Base-by-base conservation (phyloP, 2,329 filamentous ascomycete genomes). In the Daldinia eschscholtzii region DNA sequence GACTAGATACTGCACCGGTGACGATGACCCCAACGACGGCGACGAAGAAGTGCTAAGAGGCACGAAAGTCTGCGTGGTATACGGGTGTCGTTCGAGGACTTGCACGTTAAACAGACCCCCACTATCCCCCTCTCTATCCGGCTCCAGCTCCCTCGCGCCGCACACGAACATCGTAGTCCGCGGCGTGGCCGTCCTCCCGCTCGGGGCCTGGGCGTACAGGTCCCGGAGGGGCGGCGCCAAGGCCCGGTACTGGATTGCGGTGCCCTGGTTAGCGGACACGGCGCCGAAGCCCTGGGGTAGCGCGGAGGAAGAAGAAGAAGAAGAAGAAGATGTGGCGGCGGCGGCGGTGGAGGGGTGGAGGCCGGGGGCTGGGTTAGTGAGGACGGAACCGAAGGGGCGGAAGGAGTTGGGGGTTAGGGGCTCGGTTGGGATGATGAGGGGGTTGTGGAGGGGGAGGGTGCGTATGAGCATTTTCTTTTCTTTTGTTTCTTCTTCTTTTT, bases 91-190 rank as follows among this genome's bases (percentile, higher is more conserved):
- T 80, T 99, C 96, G 33, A 98, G 87, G 64, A 97, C 88, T 20
- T 82, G 81, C 61, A 98, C 86, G 52, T 87, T 83, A 77, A 97
- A 92, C 3, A 86, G 67, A 1, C 73, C 66, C 23, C 65, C 67
- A 71, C 62, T 74, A 57, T 20, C 20, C 15, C 41, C 15, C 10
- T 23, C 52, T 20, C 60, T 10, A n/a, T 71, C 26, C 71, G 67
- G 23, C 65, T 67, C n/a, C 78, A 70, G 52, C 30, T 62, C 33
- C 39, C 66, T 66, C 69, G 69, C 69, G 13, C 57, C 90, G 79
- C 93, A 98, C 62, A 93, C 90, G 80, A 98, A 98, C 88, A 98
- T 91, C 80, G 91, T 97, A 86, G 97, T 90, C 61, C 91, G 86
- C 39, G 92, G 86, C 55, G 84, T 82, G 1, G 86, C 86, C 1